phyloP scores from a whole-genome alignment of 1,284 basidiomycete genomes.

The Malassezia equina region DNA sequence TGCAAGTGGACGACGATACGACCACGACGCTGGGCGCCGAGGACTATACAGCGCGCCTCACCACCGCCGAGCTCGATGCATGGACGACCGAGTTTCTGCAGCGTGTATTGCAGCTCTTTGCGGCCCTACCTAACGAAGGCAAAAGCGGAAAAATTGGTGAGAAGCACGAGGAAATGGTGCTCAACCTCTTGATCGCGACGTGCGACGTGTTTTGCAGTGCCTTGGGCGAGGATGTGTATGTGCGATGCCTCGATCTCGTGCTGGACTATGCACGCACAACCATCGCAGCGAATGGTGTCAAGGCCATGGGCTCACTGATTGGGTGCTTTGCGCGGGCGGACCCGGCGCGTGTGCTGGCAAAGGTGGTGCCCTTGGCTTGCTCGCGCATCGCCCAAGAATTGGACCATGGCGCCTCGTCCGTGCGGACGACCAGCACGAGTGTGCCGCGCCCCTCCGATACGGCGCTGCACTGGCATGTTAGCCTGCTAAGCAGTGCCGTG shows the following conservation, averaged over 20 bases:
- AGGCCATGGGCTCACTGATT: constrained; percentile 79
- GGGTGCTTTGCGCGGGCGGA: constrained; percentile 72
- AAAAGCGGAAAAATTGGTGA: constrained; percentile 63
- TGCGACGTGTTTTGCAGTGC: constrained; percentile 76
- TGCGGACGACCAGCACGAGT: constrained; percentile 74
- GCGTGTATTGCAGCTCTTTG: constrained; percentile 73
- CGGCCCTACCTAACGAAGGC: constrained; percentile 88
- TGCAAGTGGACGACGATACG: constrained; percentile 14
- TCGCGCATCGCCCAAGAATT: constrained; percentile 76
- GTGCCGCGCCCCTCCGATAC: constrained; percentile 78
- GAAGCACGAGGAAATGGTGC: constrained; percentile 70
- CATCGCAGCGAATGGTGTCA: constrained; percentile 65
- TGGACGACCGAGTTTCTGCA: constrained; percentile 84
- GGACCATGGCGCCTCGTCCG: constrained; percentile 80
- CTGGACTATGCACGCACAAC: constrained; percentile 71
- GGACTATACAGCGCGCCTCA: constrained; percentile 54
- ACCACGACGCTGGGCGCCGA: constrained; percentile 53
- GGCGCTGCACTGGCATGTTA: constrained; percentile 75
- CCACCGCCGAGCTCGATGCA: constrained; percentile 66
- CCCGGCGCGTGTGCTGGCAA: constrained; percentile 65
- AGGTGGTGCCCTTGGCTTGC: constrained; percentile 69
- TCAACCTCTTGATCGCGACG: constrained; percentile 70
- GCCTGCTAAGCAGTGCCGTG: constrained; percentile 40
- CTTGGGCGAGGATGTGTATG: constrained; percentile 75
- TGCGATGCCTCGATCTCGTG: constrained; percentile 72